Conservation (phyloP, 805 yeast species). For the Candida awuae region DNA sequence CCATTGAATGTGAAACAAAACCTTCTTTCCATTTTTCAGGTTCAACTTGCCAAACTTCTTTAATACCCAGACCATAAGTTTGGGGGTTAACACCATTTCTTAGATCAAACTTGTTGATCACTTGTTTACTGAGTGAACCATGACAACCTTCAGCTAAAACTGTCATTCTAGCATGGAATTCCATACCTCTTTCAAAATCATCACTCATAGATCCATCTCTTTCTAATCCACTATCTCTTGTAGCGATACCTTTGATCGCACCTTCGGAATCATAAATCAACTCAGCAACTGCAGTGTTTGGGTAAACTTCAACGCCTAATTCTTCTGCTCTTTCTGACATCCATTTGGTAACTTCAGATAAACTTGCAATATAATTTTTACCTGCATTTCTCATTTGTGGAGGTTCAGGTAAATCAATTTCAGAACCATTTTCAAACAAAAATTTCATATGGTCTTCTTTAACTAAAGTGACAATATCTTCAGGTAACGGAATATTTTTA, state of each 20-base stretch:
- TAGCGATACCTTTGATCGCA: constrained; percentile 81
- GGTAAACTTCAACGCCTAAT: constrained; percentile 87
- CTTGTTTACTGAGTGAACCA: constrained; percentile 81
- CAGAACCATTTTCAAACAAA: constrained; percentile 44
- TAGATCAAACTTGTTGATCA: constrained; percentile 58
- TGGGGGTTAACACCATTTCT: constrained; percentile 63
- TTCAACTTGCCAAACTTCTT: constrained; percentile 94
- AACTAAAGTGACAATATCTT: constrained; percentile 67
- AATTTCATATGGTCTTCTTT: constrained; percentile 66
- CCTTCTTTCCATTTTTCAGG: constrained; percentile 79
- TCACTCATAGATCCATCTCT: constrained; percentile 64
- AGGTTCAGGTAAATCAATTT: constrained; percentile 83
- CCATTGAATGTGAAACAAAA: constrained; percentile 77
- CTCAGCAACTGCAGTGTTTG: constrained; percentile 81
- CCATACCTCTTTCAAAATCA: constrained; percentile 93
- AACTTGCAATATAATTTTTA: constrained; percentile 76
- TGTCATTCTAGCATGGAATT: constrained; percentile 83
- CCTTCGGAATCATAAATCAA: constrained; percentile 55
- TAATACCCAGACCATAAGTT: constrained; percentile 92
- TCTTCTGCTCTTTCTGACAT: constrained; percentile 86
- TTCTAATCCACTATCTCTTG: constrained; percentile 84
- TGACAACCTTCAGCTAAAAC: constrained; percentile 98
- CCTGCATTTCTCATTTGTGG: constrained; percentile 80
- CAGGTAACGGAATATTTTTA: constrained; percentile 65
- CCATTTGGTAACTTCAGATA: constrained; percentile 73